These are phyloP conservation scores for Umbelopsis ramanniana DNA, from an alignment of 192 early-diverging fungal species.

Conservation along the genomic window DNA sequence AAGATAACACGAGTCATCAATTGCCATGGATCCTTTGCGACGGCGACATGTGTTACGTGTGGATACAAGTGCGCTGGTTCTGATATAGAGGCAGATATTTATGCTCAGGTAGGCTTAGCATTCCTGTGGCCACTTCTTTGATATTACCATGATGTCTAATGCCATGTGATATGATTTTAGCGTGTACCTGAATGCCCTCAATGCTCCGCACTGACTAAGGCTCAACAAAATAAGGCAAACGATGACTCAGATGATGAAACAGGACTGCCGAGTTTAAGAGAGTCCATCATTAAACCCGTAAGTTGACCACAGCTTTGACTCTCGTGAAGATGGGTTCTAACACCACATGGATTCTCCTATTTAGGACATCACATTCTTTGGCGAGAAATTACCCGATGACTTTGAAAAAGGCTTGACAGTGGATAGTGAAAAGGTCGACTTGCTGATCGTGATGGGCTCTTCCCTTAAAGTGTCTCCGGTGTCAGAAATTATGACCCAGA, in stretches of 20 bases:
- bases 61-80: constrained; percentile 75
- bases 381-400: constrained; percentile 83
- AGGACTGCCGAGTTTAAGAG: constrained; percentile 30
- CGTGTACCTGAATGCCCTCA: constrained; percentile 76
- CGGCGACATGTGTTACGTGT: constrained; percentile 89
- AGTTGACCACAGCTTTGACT: background rate
- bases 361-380: constrained; percentile 94
- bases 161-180: constrained; percentile 34
- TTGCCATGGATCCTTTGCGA: constrained; percentile 95
- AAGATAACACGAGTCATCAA: constrained; percentile 83
- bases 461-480: constrained; percentile 96
- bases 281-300: constrained; percentile 84
- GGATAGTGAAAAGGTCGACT: constrained; percentile 80
- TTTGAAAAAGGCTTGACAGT: constrained; percentile 75
- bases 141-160: background rate
- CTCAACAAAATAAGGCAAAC: constrained; percentile 42
- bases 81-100: constrained; percentile 81
- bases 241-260: constrained; percentile 62
- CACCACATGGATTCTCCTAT: background rate
- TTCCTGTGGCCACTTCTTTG: background rate
- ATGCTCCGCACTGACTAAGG: constrained; percentile 49
- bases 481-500: constrained; percentile 82
- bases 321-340: background rate
- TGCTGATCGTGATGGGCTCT: constrained; percentile 95
- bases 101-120: constrained; percentile 49